A percentile compares a stretch with the other conserved stretches of the same genome.
Evolutionary conservation across 306 rosid species (phyloP).

Genomic region (Vigna radiata): DNA sequence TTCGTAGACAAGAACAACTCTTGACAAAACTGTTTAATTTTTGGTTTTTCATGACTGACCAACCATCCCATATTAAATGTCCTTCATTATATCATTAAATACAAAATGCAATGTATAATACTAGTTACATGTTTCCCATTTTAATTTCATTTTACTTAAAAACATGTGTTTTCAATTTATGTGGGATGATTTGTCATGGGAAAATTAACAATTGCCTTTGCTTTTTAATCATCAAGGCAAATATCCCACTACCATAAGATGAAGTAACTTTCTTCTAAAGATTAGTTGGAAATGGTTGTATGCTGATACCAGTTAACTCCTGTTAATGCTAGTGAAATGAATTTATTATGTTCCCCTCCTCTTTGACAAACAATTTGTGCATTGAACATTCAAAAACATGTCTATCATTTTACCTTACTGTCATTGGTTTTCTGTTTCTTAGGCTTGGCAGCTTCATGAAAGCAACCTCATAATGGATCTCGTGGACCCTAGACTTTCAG

Average conservation of each 20-base stretch:
- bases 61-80: too few species aligned
- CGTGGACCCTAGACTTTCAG: slow-evolving; percentile 54
- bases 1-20: not conserved
- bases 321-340: not conserved
- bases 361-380: not conserved
- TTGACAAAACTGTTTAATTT: not conserved
- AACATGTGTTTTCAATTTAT: too few species aligned
- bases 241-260: not conserved
- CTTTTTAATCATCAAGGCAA: too few species aligned
- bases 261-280: too few species aligned
- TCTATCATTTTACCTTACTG: not conserved
- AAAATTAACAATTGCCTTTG: too few species aligned
- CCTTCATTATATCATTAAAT: not conserved
- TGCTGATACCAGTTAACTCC: not conserved
- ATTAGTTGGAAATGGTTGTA: too few species aligned
- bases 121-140: too few species aligned
- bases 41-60: not conserved
- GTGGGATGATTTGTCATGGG: too few species aligned
- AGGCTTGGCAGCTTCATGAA: slow-evolving; percentile 82
- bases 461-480: slow-evolving; percentile 49
- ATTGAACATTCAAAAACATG: not conserved
- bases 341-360: not conserved
- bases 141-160: too few species aligned
- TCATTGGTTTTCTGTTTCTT: not conserved
- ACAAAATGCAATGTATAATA: not conserved